A percentile compares a stretch with the other conserved stretches of the same genome.
Evolutionary conservation across 192 early-diverging fungal genomes (phyloP).

Genomic region (Jimgerdemannia lactiflua): DNA sequence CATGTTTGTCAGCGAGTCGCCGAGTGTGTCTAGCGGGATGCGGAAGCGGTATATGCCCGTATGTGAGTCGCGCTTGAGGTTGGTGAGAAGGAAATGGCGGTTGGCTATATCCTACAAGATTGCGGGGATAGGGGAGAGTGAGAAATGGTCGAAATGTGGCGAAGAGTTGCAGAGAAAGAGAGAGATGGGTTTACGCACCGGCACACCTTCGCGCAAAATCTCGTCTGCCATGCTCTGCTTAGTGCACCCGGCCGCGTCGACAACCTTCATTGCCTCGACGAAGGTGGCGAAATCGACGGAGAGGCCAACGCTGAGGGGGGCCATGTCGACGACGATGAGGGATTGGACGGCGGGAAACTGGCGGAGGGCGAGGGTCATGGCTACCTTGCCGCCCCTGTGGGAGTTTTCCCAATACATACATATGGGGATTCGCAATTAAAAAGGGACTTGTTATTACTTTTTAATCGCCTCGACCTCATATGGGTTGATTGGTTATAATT

Average conservation of each 20-base stretch:
- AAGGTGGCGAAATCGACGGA: conserved; percentile 56
- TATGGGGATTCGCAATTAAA: too few species aligned
- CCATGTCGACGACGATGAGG: conserved; percentile 71
- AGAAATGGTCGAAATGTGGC: neutral
- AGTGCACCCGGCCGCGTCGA: conserved; percentile 42
- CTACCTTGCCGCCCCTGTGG: conserved; percentile 70
- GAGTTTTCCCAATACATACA: neutral
- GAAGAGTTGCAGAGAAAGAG: conserved; percentile 18
- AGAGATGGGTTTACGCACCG: conserved; percentile 8
- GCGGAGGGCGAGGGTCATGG: conserved; percentile 64
- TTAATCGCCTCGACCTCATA: too few species aligned
- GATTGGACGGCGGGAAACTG: conserved; percentile 46
- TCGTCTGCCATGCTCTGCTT: conserved; percentile 61
- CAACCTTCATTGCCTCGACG: conserved; percentile 51
- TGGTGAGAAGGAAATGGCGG: conserved; percentile 88
- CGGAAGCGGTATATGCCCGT: conserved; percentile 56
- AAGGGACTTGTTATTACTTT: too few species aligned
- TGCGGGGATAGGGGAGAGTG: neutral
- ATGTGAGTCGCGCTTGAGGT: conserved; percentile 63
- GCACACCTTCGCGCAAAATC: conserved; percentile 47
- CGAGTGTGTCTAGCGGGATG: conserved; percentile 72
- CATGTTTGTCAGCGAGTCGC: conserved; percentile 46
- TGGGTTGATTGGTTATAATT: neutral
- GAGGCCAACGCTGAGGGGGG: conserved; percentile 48
- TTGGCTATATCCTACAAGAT: conserved; percentile 45